Percentiles rank a stretch among this genome's conserved stretches.
Conservation (phyloP, 2,329 filamentous ascomycete genomes). For the Cytospora paraplurivora region DNA sequence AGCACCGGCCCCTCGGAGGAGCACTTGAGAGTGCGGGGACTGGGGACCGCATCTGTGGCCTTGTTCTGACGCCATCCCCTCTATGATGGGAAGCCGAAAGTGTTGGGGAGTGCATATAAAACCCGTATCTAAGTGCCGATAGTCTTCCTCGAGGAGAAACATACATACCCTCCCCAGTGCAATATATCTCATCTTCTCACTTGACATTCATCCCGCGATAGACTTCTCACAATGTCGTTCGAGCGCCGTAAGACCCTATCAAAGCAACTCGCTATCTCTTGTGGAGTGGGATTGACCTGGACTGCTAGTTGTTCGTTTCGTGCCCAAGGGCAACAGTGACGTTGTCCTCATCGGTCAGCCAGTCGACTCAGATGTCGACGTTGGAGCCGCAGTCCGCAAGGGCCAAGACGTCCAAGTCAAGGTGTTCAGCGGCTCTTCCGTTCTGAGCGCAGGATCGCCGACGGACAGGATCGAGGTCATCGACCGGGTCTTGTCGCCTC, state of each 20-base stretch:
- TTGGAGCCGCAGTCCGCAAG: conserved; percentile 58
- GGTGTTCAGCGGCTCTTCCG: conserved; percentile 60
- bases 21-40: not conserved
- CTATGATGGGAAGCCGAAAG: not conserved
- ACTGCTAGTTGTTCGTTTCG: conserved; percentile 25
- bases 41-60: conserved; percentile 10
- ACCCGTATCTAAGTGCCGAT: not conserved
- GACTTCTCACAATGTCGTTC: conserved; percentile 18
- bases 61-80: conserved; percentile 16
- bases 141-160: conserved; percentile 1
- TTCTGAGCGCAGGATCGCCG: conserved; percentile 54
- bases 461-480: conserved; percentile 51
- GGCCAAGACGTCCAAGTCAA: conserved; percentile 58
- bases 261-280: not conserved
- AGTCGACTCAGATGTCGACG: conserved; percentile 47
- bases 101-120: conserved; percentile 6
- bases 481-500: conserved; percentile 52
- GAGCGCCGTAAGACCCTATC: conserved; percentile 21
- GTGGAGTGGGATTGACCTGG: not conserved
- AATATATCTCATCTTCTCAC: not conserved
- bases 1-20: conserved; percentile 18
- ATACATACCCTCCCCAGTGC: conserved; percentile 4
- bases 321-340: conserved; percentile 23
- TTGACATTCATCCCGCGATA: not conserved
- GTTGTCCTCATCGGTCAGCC: conserved; percentile 26